Conservation (phyloP, 1,284 basidiomycete genomes). For the Sanghuangporus baumii region DNA sequence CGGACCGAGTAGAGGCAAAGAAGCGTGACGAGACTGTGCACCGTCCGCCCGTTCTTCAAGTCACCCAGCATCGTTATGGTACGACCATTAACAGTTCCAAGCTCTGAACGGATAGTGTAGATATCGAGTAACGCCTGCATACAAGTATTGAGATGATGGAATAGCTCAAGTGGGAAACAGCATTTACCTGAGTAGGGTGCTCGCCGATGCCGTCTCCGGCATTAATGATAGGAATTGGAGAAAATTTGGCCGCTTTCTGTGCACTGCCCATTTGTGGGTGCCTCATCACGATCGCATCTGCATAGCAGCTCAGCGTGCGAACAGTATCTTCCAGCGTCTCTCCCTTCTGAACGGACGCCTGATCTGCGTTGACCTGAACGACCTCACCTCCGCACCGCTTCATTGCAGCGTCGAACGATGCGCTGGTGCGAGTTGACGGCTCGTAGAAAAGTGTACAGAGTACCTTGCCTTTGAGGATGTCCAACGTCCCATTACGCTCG, state of each 20-base stretch:
- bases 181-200: constrained; percentile 87
- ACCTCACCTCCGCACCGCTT: constrained; percentile 96
- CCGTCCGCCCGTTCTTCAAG: constrained; percentile 97
- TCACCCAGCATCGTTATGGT: constrained; percentile 95
- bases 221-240: constrained; percentile 93
- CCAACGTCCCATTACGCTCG: constrained; percentile 85
- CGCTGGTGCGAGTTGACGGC: constrained; percentile 92
- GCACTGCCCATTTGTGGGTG: constrained; percentile 93
- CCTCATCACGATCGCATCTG: constrained; percentile 91
- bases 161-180: constrained; percentile 2
- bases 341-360: constrained; percentile 91
- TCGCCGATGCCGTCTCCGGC: constrained; percentile 97
- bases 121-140: constrained; percentile 83
- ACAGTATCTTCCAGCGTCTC: constrained; percentile 94
- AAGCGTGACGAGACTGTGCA: constrained; percentile 92
- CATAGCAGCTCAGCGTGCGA: constrained; percentile 93
- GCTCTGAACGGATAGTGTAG: constrained; percentile 96
- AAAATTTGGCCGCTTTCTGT: constrained; percentile 89
- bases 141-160: background rate
- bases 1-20: constrained; percentile 91
- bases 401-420: constrained; percentile 99
- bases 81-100: constrained; percentile 96
- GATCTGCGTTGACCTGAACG: constrained; percentile 76
- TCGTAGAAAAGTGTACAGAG: constrained; percentile 98
- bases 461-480: constrained; percentile 88